Evolutionary conservation across 495 filamentous ascomycete genomes (phyloP).

Genomic region (Talaromyces proteolyticus): DNA sequence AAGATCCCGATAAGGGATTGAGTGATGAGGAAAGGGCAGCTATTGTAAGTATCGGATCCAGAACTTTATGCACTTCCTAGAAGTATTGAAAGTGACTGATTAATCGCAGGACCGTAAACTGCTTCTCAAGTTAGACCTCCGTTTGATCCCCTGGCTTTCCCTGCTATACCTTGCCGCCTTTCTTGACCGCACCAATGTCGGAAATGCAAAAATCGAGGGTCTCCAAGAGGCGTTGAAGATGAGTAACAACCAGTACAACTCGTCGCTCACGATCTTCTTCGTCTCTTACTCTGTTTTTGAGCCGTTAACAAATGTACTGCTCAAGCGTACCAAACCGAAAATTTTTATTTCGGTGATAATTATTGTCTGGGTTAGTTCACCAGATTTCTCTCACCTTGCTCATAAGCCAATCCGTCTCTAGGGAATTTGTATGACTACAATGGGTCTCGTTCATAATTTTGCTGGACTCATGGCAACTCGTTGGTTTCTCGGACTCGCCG

Average conservation of each 20-base stretch:
- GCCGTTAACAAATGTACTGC: slow-evolving; percentile 79
- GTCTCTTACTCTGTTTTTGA: slow-evolving; percentile 85
- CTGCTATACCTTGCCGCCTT: slow-evolving; percentile 83
- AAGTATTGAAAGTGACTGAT: too few species aligned
- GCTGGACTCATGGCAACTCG: slow-evolving; percentile 74
- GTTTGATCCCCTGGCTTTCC: slow-evolving; percentile 75
- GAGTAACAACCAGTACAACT: slow-evolving; percentile 67
- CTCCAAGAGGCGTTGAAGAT: slow-evolving; percentile 60
- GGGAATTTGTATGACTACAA: slow-evolving; percentile 77
- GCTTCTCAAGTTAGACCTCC: slow-evolving; percentile 63
- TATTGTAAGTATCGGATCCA: slow-evolving; percentile 64
- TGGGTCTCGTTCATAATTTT: slow-evolving; percentile 79
- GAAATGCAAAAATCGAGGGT: slow-evolving; percentile 82
- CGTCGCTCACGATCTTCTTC: slow-evolving; percentile 81
- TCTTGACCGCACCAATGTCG: slow-evolving; percentile 78
- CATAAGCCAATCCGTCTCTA: slow-evolving; percentile 22
- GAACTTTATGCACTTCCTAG: too few species aligned
- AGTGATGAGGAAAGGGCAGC: slow-evolving; percentile 59
- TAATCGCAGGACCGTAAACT: slow-evolving; percentile 55
- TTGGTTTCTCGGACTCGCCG: slow-evolving; percentile 79
- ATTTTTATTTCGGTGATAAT: slow-evolving; percentile 62
- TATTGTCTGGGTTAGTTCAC: slow-evolving; percentile 40
- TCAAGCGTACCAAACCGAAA: slow-evolving; percentile 70
- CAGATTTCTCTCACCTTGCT: background rate
- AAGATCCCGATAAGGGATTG: slow-evolving; percentile 64